These are phyloP conservation scores for Starmera stellimalicola DNA, from an alignment of 1,139 yeast species.

Conservation along the genomic window DNA sequence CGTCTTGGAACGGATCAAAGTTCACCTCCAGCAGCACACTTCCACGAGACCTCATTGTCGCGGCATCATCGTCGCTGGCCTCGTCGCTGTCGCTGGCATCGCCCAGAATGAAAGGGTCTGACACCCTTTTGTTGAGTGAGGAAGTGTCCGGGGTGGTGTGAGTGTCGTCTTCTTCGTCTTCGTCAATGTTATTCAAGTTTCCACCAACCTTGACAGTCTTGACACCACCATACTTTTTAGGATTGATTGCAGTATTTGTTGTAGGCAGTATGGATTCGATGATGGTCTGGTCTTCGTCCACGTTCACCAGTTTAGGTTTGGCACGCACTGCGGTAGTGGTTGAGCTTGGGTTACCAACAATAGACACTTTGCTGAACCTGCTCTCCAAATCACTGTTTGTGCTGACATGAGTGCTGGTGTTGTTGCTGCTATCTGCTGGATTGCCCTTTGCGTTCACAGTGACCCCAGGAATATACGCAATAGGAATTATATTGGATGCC, in stretches of 20 bases:
- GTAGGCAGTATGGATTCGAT: slow-evolving; percentile 21
- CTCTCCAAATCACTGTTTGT: slow-evolving; percentile 14
- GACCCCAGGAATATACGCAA: slow-evolving; percentile 91
- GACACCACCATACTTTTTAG: slow-evolving; percentile 17
- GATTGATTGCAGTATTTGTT: slow-evolving; percentile 13
- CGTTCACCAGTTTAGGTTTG: slow-evolving; percentile 55
- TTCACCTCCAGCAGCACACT: slow-evolving; percentile 18
- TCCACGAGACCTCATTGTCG: slow-evolving; percentile 10
- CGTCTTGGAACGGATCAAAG: slow-evolving; percentile 8
- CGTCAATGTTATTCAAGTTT: slow-evolving; percentile 2
- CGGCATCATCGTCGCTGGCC: slow-evolving; percentile 16
- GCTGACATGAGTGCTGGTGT: slow-evolving; percentile 10
- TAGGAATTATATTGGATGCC: slow-evolving; percentile 85
- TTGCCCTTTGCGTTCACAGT: slow-evolving; percentile 42
- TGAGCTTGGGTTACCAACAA: slow-evolving; percentile 20
- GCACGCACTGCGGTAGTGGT: slow-evolving; percentile 67
- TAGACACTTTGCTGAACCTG: slow-evolving; percentile 14
- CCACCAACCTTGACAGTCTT: slow-evolving; percentile 12
- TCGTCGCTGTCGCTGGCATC: slow-evolving; percentile 13
- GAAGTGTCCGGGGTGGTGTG: slow-evolving; percentile 3
- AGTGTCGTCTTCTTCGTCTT: slow-evolving; percentile 9
- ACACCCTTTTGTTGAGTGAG: slow-evolving; percentile 3
- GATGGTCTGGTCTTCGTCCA: slow-evolving; percentile 42
- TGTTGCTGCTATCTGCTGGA: slow-evolving; percentile 9
- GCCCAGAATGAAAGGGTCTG: slow-evolving; percentile 18